Evolutionary conservation across 192 early-diverging fungal species (phyloP).

Genomic region (Funneliformis mosseae): DNA sequence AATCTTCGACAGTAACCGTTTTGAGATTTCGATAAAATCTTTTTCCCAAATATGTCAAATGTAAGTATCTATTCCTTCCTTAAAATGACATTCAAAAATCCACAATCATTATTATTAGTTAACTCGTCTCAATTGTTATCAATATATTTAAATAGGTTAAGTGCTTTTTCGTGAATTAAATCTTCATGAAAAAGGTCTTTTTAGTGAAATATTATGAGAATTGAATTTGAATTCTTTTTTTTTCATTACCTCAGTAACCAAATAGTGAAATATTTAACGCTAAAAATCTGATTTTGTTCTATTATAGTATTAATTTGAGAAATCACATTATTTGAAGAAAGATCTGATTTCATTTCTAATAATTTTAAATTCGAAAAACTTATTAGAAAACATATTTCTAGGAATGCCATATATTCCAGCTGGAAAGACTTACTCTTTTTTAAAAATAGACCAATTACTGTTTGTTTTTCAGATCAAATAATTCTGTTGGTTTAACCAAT

Average conservation of each 20-base stretch:
- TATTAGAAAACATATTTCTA: not conserved
- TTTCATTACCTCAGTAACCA: no score
- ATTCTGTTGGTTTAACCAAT: not conserved
- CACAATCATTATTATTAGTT: not conserved
- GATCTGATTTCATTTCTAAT: not conserved
- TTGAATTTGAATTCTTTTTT: no score
- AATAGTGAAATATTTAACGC: no score
- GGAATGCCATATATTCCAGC: no score
- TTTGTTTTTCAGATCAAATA: slow-evolving; percentile 1
- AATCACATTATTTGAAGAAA: not conserved
- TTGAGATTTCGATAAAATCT: not conserved
- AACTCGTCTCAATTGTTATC: not conserved
- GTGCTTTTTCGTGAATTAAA: not conserved
- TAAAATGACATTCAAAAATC: not conserved
- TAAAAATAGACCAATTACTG: not conserved
- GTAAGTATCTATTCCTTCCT: not conserved
- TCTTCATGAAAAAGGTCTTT: not conserved
- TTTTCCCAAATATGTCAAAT: not conserved
- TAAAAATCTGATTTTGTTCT: not conserved
- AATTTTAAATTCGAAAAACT: not conserved
- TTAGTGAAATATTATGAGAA: no score
- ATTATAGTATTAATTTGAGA: not conserved
- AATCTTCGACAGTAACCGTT: not conserved
- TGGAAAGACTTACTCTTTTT: not conserved
- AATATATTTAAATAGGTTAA: not conserved